Base-by-base conservation (phyloP, 352 stramenopile genomes). In the Globisporangium cederbergense region DNA sequence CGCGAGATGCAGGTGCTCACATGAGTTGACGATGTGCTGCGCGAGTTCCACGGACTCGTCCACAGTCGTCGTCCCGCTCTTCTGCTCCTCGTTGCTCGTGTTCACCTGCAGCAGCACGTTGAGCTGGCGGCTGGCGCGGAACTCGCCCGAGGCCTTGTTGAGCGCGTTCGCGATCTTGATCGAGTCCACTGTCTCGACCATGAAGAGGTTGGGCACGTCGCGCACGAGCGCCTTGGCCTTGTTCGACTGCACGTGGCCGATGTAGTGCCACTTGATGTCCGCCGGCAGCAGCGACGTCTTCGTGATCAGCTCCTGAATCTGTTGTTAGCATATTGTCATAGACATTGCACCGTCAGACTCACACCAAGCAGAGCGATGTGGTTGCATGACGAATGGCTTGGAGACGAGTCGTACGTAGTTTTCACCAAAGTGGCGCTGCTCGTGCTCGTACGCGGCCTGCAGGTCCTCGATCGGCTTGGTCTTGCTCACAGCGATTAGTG, bases 41-140 rank as follows among this genome's bases (percentile, higher is more conserved):
- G 84, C 87, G 13, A 95, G 68, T 43, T 90, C 76, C 32, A 92
- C 71, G 8, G 70, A 90, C 53, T 97, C 91, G 14, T 92, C 75
- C 1, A 88, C 62, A 14, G 83, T 75, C 18, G 97, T 88, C 25
- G 97, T 87, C 34, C 97, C 98, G 64, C 86, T 97, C 75, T 99
- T 99, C 52, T 96, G 90, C n/a, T 98, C 95, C 79, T 99, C 98
- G 8, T 88, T 96, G 66, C 89, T 98, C 18, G 98, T 99, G 81
- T 99, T 98, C 43, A 99, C 90, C 79, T 99, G 97, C 51, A 99
- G 79, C 75, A 98, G 96, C 38, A 99, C 91, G 62, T 94, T 86
- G 42, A 99, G 83, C 36, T 85, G 90, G 34, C 84, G 90, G 42
- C 77, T 68, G 30, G 72, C 70, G 67, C 74, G 76, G 69, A 78